Evolutionary conservation across 164 flowering plant species (phyloP).

Genomic region (Vitis riparia): DNA sequence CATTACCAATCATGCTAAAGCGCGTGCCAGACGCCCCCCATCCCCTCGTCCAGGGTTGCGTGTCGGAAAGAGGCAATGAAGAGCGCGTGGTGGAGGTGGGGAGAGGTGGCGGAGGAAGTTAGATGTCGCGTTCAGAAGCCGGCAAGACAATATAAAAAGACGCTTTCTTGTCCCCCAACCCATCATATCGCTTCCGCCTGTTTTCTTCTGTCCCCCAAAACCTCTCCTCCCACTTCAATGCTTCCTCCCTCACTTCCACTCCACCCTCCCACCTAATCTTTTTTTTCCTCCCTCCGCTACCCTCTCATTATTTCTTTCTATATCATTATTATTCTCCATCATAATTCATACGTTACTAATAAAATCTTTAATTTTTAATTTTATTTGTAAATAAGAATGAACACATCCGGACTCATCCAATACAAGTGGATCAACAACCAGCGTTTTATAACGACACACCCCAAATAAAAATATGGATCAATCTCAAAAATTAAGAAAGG

Average conservation of each 20-base stretch:
- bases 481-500: no score
- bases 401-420: no score
- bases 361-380: no score
- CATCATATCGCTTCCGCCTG: constrained; percentile 21
- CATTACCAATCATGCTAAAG: neutral
- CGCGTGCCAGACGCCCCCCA: constrained; percentile 7
- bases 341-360: no score
- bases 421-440: no score
- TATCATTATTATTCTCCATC: no score
- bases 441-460: no score
- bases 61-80: neutral
- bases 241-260: constrained; percentile 5
- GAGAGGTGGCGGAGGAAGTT: constrained; percentile 14
- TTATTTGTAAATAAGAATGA: no score
- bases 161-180: constrained; percentile 35
- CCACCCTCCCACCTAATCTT: neutral
- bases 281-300: neutral
- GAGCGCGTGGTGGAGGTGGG: constrained; percentile 7
- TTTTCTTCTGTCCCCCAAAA: constrained; percentile 20
- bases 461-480: no score
- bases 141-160: constrained; percentile 31
- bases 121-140: constrained; percentile 24
- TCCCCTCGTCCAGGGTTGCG: no score
- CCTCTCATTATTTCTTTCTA: no score
- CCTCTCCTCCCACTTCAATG: neutral